These are phyloP conservation scores for Helminthosporium solani DNA, from an alignment of 2,329 filamentous ascomycete species.

Conservation along the genomic window DNA sequence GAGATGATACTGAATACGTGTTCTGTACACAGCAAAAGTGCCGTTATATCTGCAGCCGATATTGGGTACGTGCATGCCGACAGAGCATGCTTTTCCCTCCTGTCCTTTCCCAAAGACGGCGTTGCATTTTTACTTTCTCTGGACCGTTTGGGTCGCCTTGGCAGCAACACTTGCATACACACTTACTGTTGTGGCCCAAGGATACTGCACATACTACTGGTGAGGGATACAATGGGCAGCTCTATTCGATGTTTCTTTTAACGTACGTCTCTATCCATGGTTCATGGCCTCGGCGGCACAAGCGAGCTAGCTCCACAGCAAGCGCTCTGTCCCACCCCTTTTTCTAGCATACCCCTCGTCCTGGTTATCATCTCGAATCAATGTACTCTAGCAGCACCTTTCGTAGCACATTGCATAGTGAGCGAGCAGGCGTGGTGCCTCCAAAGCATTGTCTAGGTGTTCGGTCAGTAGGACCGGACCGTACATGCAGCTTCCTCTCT, in stretches of 20 bases:
- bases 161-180: background rate
- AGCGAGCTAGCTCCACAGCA: constrained; percentile 18
- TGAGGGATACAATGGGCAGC: constrained; percentile 8
- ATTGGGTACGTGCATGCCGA: background rate
- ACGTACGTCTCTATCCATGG: background rate
- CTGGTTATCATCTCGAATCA: constrained; percentile 5
- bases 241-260: constrained; percentile 1
- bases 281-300: constrained; percentile 18
- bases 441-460: background rate
- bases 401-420: background rate
- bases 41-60: constrained; percentile 4
- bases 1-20: constrained; percentile 16
- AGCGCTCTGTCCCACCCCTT: constrained; percentile 25
- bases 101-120: constrained; percentile 25
- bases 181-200: background rate
- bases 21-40: constrained; percentile 9
- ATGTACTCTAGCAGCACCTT: constrained; percentile 14
- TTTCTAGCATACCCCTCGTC: constrained; percentile 16
- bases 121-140: constrained; percentile 11
- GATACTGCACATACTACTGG: constrained; percentile 1
- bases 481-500: background rate
- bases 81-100: constrained; percentile 4
- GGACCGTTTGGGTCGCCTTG: background rate
- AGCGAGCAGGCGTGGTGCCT: background rate
- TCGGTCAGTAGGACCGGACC: background rate